Conservation (phyloP, 2,329 filamentous ascomycete genomes). For the Capronia epimyces region DNA sequence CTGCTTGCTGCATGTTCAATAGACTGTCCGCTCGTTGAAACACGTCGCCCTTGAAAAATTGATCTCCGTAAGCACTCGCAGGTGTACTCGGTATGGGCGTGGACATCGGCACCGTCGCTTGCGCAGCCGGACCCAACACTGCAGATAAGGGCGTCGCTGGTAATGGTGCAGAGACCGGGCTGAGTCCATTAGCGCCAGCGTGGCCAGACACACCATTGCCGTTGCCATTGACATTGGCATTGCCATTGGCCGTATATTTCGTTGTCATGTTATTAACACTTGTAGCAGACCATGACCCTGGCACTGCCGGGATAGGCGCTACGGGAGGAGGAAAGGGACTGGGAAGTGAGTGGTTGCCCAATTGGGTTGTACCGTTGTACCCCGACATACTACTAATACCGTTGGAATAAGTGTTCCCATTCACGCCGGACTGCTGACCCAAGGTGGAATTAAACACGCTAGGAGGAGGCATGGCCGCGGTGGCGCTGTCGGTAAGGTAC, state of each 20-base stretch:
- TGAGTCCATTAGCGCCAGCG: constrained; percentile 11
- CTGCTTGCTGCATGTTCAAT: constrained; percentile 34
- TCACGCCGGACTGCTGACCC: constrained; percentile 8
- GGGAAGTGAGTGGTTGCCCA: constrained; percentile 7
- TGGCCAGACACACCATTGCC: constrained; percentile 12
- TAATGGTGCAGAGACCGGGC: constrained; percentile 47
- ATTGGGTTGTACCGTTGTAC: constrained; percentile 21
- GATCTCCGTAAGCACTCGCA: constrained; percentile 45
- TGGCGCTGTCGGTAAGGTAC: constrained; percentile 45
- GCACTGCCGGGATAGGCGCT: constrained; percentile 15
- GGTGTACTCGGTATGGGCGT: no score
- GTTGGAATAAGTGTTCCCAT: constrained; percentile 11
- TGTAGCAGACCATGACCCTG: constrained; percentile 23
- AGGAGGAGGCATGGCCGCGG: constrained; percentile 27
- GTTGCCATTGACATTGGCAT: no score
- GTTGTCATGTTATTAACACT: constrained; percentile 27
- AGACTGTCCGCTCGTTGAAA: constrained; percentile 47
- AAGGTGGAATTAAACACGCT: constrained; percentile 14
- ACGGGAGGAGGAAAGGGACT: constrained; percentile 22
- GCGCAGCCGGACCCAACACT: constrained; percentile 80
- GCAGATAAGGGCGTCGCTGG: constrained; percentile 87
- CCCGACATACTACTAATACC: constrained; percentile 10
- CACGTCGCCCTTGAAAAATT: constrained; percentile 46
- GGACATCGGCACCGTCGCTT: constrained; percentile 68
- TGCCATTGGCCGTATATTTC: constrained; percentile 30